Percentiles rank a stretch among this genome's conserved stretches.
phyloP scores from a whole-genome alignment of 768 basidiomycete species.

The Filobasidium wieringae region DNA sequence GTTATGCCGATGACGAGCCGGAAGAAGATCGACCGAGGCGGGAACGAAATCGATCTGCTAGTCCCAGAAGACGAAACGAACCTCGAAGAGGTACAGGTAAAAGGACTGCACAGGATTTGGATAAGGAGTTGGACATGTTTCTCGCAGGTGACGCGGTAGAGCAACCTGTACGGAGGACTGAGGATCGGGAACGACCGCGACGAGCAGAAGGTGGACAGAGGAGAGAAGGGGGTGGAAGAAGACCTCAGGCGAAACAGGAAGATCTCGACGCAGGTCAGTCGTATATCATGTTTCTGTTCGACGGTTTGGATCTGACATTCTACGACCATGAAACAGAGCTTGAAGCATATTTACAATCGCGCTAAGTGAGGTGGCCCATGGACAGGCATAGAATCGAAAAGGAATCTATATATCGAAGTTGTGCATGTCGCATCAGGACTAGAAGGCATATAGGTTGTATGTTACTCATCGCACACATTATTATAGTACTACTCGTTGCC shows the following conservation, averaged over 20 bases:
- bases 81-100: constrained; percentile 37
- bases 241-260: constrained; percentile 2
- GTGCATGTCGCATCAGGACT: no score
- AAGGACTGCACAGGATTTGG: constrained; percentile 76
- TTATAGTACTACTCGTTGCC: no score
- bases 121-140: constrained; percentile 60
- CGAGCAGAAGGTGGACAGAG: not conserved
- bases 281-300: no score
- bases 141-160: not conserved
- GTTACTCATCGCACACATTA: no score
- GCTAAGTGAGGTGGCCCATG: no score
- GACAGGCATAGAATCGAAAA: no score
- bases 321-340: no score
- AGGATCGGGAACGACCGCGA: not conserved
- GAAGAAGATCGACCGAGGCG: constrained; percentile 5
- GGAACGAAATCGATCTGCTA: constrained; percentile 10
- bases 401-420: no score
- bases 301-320: no score
- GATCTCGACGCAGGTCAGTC: constrained; percentile 12
- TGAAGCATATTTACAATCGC: no score
- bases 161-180: not conserved
- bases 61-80: constrained; percentile 8
- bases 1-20: not conserved
- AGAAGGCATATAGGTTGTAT: no score
- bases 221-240: not conserved